Evolutionary conservation across 352 stramenopile genomes (phyloP), one percentile per base, ranked within the genome.

Genomic region (Phytopythium vexans): DNA sequence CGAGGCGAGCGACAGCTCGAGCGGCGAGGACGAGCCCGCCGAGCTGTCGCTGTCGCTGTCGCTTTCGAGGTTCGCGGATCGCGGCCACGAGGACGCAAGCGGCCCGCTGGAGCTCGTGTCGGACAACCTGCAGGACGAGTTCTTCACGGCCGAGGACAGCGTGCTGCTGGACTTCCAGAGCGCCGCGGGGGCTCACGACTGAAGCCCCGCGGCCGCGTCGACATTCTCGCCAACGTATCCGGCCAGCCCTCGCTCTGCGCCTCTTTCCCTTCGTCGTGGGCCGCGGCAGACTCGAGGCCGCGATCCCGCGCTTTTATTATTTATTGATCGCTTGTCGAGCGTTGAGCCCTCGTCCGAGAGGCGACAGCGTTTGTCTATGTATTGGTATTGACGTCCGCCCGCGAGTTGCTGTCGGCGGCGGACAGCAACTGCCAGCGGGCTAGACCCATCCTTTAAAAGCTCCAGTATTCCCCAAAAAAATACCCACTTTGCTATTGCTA

Each of bases 81-180:
- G 58, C 46, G 21, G 21, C 15, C 34, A 54, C 12, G 37, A 32
- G 3, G 16, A 21, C 36, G 32, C 15, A 6, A 60, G 58, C 61
- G 52, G 66, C 35, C 76, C 72, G 58, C 74, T 91, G 9, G 74
- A 86, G 52, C 70, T 91, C 36, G 65, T 91, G 53, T 87, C 77
- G 12, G 81, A 91, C 74, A 87, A 86, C 39, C 55, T 91, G 33
- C 81, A 91, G 51, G 81, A 91, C 50, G 71, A 68, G 52, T 79
- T 76, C 56, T 87, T 89, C 33, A 73, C 74, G 8, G 70, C 75
- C 41, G 77, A 88, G 63, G 81, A 91, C 51, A 78, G 65, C 52
- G 71, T 82, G 47, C 63, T 88, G 11, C 70, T 91, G 45, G 64
- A 91, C 64, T 91, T 91, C 55, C 64, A 73, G 36, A 52, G 55